Conservation (phyloP, 495 filamentous ascomycete genomes). For the Tuber aestivum region DNA sequence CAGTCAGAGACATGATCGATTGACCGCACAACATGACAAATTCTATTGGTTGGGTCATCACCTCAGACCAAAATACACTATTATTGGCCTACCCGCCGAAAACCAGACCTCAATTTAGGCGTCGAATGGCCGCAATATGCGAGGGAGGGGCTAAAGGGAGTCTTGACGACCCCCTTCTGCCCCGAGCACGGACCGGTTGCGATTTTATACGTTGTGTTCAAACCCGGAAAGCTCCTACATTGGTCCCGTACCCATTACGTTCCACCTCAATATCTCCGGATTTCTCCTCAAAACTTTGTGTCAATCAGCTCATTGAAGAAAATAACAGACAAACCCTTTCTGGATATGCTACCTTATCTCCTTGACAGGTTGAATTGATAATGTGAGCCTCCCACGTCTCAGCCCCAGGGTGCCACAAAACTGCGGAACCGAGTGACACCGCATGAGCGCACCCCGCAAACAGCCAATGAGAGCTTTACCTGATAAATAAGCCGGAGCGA, state of each 20-base stretch:
- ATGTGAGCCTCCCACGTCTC: neutral
- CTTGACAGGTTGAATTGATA: neutral
- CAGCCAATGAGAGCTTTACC: no score
- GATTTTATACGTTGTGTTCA: neutral
- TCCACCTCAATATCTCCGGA: neutral
- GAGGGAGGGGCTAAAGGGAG: neutral
- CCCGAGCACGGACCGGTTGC: no score
- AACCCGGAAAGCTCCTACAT: neutral
- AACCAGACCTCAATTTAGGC: neutral
- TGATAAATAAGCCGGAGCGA: neutral
- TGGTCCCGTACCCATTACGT: fast-evolving
- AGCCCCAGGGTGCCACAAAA: no score
- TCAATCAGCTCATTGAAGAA: neutral
- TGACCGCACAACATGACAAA: neutral
- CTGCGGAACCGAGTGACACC: neutral
- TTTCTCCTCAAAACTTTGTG: neutral
- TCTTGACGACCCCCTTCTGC: neutral
- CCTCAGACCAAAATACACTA: neutral
- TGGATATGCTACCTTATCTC: no score
- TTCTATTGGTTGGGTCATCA: neutral
- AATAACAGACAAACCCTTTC: neutral
- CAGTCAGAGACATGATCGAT: neutral
- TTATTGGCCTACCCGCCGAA: neutral
- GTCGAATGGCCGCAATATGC: neutral
- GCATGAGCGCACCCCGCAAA: neutral